Conservation (phyloP, 352 stramenopile genomes). For the Globisporangium takayamanum region DNA sequence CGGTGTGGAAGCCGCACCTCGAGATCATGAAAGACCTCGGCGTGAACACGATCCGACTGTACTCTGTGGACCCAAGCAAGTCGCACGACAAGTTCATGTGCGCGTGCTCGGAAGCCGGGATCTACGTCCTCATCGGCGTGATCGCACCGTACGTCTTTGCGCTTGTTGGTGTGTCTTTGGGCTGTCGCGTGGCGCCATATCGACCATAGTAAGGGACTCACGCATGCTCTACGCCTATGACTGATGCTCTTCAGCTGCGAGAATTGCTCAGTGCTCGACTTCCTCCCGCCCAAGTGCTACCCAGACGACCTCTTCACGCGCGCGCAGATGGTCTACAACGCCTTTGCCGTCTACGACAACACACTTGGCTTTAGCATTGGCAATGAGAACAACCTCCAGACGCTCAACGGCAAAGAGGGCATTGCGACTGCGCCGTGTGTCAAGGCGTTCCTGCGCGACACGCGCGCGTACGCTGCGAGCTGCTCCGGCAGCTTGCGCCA, state of each 20-base stretch:
- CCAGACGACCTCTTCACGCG: constrained; percentile 41
- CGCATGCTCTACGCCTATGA: too few species aligned
- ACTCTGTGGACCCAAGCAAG: constrained; percentile 55
- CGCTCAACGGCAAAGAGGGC: constrained; percentile 26
- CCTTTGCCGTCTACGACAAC: constrained; percentile 71
- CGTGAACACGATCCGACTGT: constrained; percentile 63
- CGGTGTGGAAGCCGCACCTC: constrained; percentile 46
- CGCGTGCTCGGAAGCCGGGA: constrained; percentile 44
- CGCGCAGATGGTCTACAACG: constrained; percentile 62
- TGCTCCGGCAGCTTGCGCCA: constrained; percentile 36
- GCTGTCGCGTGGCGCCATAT: not conserved
- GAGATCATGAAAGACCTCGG: constrained; percentile 44
- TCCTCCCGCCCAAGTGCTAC: constrained; percentile 41
- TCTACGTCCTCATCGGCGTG: constrained; percentile 71
- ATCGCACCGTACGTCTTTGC: constrained; percentile 30
- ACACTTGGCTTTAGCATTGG: constrained; percentile 55
- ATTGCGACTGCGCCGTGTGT: constrained; percentile 52
- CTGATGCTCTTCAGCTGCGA: constrained; percentile 29
- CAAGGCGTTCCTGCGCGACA: constrained; percentile 65
- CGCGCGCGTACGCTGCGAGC: constrained; percentile 35
- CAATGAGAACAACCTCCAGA: constrained; percentile 67
- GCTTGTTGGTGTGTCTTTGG: not conserved
- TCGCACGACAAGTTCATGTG: constrained; percentile 81
- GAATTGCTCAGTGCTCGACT: constrained; percentile 41
- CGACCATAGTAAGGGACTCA: not conserved